A percentile compares a stretch with the other conserved stretches of the same genome.
These are phyloP conservation scores for Talaromyces sp. DNA, from an alignment of 2,329 filamentous ascomycete genomes.

Conservation along the genomic window DNA sequence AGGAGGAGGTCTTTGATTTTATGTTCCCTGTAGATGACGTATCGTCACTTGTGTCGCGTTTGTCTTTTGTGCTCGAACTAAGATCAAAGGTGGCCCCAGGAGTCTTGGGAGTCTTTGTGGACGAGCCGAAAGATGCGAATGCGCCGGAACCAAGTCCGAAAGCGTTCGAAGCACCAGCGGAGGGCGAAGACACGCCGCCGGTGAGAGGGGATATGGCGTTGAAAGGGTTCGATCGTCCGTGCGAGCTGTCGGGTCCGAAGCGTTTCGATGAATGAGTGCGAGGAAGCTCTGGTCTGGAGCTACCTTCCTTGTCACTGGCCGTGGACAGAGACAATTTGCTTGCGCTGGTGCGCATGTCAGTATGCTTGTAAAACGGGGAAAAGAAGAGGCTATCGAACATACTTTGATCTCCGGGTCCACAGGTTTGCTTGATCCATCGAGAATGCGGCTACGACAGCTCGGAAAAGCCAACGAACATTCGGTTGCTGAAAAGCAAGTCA, in stretches of 20 bases:
- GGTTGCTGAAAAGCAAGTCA: constrained; percentile 21
- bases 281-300: constrained; percentile 54
- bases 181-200: constrained; percentile 68
- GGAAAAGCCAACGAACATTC: constrained; percentile 37
- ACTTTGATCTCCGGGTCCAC: constrained; percentile 50
- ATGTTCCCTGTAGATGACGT: constrained; percentile 26
- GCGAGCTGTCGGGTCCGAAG: constrained; percentile 69
- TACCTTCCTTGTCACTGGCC: constrained; percentile 54
- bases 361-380: constrained; percentile 19
- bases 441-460: constrained; percentile 34
- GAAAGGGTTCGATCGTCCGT: constrained; percentile 74
- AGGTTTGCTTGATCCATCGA: constrained; percentile 50
- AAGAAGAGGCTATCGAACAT: constrained; percentile 23
- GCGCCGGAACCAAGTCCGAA: constrained; percentile 93
- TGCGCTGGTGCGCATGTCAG: constrained; percentile 52
- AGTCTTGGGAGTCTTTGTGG: constrained; percentile 82
- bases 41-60: constrained; percentile 54
- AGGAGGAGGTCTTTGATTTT: constrained; percentile 40
- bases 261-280: constrained; percentile 68
- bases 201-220: constrained; percentile 68
- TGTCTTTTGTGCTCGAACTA: constrained; percentile 61
- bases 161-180: constrained; percentile 73
- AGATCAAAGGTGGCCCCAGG: constrained; percentile 76
- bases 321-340: constrained; percentile 90
- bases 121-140: constrained; percentile 86